phyloP scores from a whole-genome alignment of 495 filamentous ascomycete genomes.

The Daldinia grandis region DNA sequence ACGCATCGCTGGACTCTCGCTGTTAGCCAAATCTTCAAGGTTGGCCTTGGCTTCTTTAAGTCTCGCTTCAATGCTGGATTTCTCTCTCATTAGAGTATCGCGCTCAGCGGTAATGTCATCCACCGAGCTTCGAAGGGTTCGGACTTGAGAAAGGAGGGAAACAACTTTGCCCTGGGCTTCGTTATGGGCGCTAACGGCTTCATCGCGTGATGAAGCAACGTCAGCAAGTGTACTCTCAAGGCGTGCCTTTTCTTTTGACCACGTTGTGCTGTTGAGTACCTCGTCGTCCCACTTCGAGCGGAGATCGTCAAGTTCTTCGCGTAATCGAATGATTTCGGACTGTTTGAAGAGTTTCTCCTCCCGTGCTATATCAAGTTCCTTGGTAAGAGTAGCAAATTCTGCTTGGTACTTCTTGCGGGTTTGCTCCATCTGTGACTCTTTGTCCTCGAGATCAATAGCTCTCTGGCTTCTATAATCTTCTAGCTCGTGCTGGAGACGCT shows the following conservation, averaged over 20 bases:
- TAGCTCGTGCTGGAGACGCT: constrained; percentile 94
- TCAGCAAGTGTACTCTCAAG: constrained; percentile 92
- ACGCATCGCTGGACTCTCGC: constrained; percentile 88
- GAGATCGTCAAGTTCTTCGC: constrained; percentile 94
- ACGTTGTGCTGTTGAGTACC: constrained; percentile 95
- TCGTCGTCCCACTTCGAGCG: constrained; percentile 98
- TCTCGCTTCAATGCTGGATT: constrained; percentile 87
- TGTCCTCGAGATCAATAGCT: constrained; percentile 96
- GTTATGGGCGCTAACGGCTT: constrained; percentile 91
- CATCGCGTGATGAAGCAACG: constrained; percentile 86
- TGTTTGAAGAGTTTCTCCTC: constrained; percentile 76
- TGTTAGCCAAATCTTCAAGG: constrained; percentile 88
- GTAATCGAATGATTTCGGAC: constrained; percentile 74
- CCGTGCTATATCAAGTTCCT: constrained; percentile 91
- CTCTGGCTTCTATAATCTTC: constrained; percentile 96
- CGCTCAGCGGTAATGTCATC: constrained; percentile 89
- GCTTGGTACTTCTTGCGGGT: constrained; percentile 96
- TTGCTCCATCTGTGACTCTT: constrained; percentile 95
- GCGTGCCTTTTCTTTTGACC: constrained; percentile 96
- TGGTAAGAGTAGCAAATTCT: constrained; percentile 86
- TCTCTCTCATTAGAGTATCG: constrained; percentile 86
- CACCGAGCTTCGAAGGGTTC: constrained; percentile 79
- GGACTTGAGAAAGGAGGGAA: constrained; percentile 88
- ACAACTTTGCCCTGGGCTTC: constrained; percentile 94
- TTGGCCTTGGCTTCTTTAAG: constrained; percentile 86